Evolutionary conservation across 805 yeast genomes (phyloP).

Genomic region (Saccharomycopsis amapae): DNA sequence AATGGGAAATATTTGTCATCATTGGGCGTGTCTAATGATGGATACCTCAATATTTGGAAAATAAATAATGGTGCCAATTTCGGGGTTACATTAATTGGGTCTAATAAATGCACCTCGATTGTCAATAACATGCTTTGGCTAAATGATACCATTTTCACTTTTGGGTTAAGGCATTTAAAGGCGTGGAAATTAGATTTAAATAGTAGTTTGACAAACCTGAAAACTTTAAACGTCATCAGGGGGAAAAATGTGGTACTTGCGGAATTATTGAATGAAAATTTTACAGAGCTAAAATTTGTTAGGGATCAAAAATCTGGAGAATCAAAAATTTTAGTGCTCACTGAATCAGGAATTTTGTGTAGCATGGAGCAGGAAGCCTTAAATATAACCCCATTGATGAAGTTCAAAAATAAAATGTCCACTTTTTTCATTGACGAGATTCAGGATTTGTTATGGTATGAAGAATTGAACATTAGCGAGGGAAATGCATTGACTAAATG

Average conservation of each 20-base stretch:
- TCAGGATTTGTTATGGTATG: background rate
- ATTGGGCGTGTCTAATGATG: slow-evolving; percentile 63
- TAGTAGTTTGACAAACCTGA: slow-evolving; percentile 20
- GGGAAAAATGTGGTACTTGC: slow-evolving; percentile 60
- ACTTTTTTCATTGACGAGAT: background rate
- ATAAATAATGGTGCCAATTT: slow-evolving; percentile 24
- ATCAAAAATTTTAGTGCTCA: background rate
- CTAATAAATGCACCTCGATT: slow-evolving; percentile 57
- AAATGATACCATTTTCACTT: slow-evolving; percentile 41
- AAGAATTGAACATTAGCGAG: background rate
- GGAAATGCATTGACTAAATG: background rate
- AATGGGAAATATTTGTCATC: slow-evolving; percentile 51
- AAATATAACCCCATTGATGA: background rate
- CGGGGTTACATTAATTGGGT: slow-evolving; percentile 34
- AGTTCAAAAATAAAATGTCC: background rate
- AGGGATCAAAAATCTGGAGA: slow-evolving; percentile 17
- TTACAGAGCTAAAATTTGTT: slow-evolving; percentile 35
- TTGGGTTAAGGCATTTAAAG: slow-evolving; percentile 56
- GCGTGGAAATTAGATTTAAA: slow-evolving; percentile 44
- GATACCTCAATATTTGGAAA: slow-evolving; percentile 58
- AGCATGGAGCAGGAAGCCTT: background rate
- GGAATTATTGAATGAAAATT: slow-evolving; percentile 40
- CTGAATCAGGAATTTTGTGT: slow-evolving; percentile 25
- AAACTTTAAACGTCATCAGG: slow-evolving; percentile 30
- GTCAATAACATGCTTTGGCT: slow-evolving; percentile 53